Conservation (phyloP, 768 basidiomycete genomes). For the Nidularia sp. region DNA sequence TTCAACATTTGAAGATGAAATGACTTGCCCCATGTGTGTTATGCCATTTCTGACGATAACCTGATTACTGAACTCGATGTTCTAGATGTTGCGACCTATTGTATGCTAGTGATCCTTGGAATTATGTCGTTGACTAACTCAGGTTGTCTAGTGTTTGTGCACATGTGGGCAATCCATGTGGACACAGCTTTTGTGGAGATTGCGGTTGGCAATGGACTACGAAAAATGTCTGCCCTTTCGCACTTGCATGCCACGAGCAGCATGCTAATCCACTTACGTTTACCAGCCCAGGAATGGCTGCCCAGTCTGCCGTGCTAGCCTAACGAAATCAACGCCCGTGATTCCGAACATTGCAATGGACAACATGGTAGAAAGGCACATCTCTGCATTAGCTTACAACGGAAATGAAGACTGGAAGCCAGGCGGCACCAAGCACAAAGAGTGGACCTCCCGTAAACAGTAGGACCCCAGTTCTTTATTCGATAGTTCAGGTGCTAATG, state of each 20-base stretch:
- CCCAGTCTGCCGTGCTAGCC: slow-evolving; percentile 52
- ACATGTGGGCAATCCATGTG: slow-evolving; percentile 67
- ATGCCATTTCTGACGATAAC: not conserved
- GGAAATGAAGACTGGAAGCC: slow-evolving; percentile 50
- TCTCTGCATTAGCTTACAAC: slow-evolving; percentile 39
- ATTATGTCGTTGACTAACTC: not conserved
- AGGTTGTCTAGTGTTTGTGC: slow-evolving; percentile 44
- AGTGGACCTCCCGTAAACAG: slow-evolving; percentile 55
- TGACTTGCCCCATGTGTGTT: slow-evolving; percentile 69
- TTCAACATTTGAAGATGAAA: slow-evolving; percentile 54
- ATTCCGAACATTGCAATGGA: slow-evolving; percentile 66
- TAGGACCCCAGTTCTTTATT: slow-evolving; percentile 23
- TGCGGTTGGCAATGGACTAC: slow-evolving; percentile 61
- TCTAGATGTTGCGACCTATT: slow-evolving; percentile 68
- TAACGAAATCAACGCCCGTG: slow-evolving; percentile 39
- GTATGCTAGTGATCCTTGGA: slow-evolving; percentile 31
- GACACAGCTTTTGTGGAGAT: slow-evolving; percentile 68
- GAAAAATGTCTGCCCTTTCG: slow-evolving; percentile 37
- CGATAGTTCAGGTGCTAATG: not conserved
- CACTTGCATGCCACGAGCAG: not conserved
- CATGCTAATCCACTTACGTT: slow-evolving; percentile 4
- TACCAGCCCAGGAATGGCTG: slow-evolving; percentile 40
- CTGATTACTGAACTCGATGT: slow-evolving; percentile 5
- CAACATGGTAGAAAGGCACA: slow-evolving; percentile 54
- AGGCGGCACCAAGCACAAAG: slow-evolving; percentile 39